These are phyloP conservation scores for Aphanocladium album DNA, from an alignment of 2,329 filamentous ascomycete species.

Conservation along the genomic window DNA sequence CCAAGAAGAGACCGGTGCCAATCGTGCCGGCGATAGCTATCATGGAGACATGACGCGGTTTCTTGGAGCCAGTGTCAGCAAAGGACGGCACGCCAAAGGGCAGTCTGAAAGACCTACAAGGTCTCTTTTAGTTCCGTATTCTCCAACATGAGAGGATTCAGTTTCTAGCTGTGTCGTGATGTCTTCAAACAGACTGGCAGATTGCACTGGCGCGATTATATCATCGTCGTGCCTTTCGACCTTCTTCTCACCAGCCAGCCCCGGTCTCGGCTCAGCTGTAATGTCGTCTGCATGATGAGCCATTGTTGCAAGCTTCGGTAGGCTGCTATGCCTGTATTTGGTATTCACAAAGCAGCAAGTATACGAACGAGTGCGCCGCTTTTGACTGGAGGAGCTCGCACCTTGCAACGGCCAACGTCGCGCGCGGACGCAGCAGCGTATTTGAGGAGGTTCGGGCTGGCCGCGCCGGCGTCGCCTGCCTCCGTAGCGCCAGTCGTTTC, in stretches of 20 bases:
- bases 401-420: no score
- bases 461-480: no score
- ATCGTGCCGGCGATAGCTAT: slow-evolving; percentile 31
- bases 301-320: not conserved
- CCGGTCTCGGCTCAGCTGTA: not conserved
- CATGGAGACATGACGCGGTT: slow-evolving; percentile 23
- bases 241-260: not conserved
- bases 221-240: not conserved
- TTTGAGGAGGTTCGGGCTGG: not conserved
- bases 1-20: slow-evolving; percentile 21
- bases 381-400: not conserved
- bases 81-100: not conserved
- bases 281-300: not conserved
- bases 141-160: slow-evolving; percentile 15
- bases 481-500: no score
- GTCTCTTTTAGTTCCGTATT: slow-evolving; percentile 15
- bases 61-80: not conserved
- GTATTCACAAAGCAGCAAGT: no score
- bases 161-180: not conserved
- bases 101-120: slow-evolving; percentile 8
- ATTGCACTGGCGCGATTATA: not conserved
- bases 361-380: no score
- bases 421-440: not conserved
- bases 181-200: not conserved
- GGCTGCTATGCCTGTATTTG: no score